Evolutionary conservation across 106 monocot species (phyloP).

Genomic region (Chionographis japonica): DNA sequence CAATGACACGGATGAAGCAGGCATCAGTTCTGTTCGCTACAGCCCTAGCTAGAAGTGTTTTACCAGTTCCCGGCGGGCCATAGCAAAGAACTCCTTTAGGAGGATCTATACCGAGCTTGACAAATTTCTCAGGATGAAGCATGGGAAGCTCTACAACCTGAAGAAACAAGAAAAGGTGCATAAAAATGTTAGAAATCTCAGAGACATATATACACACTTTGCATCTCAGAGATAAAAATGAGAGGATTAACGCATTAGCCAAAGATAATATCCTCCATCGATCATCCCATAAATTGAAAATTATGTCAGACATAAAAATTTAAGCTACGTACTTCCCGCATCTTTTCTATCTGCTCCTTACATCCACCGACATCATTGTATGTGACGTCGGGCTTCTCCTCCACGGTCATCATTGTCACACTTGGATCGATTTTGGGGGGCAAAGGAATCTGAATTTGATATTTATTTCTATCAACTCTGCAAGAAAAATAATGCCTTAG

Average conservation of each 20-base stretch:
- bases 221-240: too few relatives aligned
- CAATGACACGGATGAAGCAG: slow-evolving; percentile 95
- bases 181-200: not conserved
- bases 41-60: slow-evolving; percentile 94
- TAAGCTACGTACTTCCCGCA: slow-evolving; percentile 65
- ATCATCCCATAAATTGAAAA: not conserved
- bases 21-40: slow-evolving; percentile 98
- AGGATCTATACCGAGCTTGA: slow-evolving; percentile 96
- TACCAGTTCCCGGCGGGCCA: slow-evolving; percentile 97
- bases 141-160: slow-evolving; percentile 98
- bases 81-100: slow-evolving; percentile 97
- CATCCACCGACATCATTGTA: slow-evolving; percentile 99
- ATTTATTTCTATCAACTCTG: slow-evolving; percentile 97
- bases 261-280: too few relatives aligned
- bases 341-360: slow-evolving; percentile 98
- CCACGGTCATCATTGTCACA: slow-evolving; percentile 99
- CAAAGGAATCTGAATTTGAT: slow-evolving; percentile 99
- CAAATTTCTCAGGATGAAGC: slow-evolving; percentile 99
- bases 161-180: not conserved
- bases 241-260: too few relatives aligned
- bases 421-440: slow-evolving; percentile 99
- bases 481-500: slow-evolving; percentile 9
- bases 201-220: too few relatives aligned
- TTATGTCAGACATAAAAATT: not conserved
- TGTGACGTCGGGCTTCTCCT: slow-evolving; percentile 98